Evolutionary conservation across 1,284 basidiomycete species (phyloP), one percentile per base, ranked within the genome.

Genomic region (Apiotrichum akiyoshidainum): DNA sequence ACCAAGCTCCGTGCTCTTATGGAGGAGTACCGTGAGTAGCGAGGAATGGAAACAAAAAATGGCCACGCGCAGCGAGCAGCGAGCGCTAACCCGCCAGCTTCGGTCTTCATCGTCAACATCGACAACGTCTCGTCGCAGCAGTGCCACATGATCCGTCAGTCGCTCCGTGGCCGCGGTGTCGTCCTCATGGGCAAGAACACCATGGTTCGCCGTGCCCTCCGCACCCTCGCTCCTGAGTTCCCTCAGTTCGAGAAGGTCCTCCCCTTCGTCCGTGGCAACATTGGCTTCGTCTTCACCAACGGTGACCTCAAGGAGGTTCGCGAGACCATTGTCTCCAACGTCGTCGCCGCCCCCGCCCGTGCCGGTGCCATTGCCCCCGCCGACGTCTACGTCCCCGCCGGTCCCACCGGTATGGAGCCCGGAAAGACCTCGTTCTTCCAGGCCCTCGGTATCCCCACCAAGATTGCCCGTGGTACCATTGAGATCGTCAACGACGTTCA

Each of bases 121-220:
- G 96, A 99, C 87, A 99, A 99, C 82, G 95, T 99, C 76, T 92
- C 92, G 63, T 98, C 94, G 65, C 96, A 98, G 85, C 96, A 99
- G 83, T 91, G 76, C 62, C 74, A 76, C 71, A 65, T 72, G 70
- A 98, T 99, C 78, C 94, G 96, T 83, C 88, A 91, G 70, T 83
- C 95, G 55, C 87, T 99, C 79, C 92, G 96, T 73, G 92, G 92
- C 76, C 93, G 92, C 80, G 96, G 90, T 84, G 83, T 93, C 61
- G 94, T 99, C 67, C 82, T 99, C 72, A 99, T 99, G 96, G 95
- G 95, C 78, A 99, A 99, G 84, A 99, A 99, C 88, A 99, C 96
- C 78, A 98, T 99, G 96, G 94, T 98, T 74, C 91, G 95, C 82
- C 92, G 95, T 77, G 95, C 93, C 61, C 85, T 99, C 68, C 92